phyloP scores from a whole-genome alignment of 495 filamentous ascomycete genomes.

The Penicillium robsamsonii region DNA sequence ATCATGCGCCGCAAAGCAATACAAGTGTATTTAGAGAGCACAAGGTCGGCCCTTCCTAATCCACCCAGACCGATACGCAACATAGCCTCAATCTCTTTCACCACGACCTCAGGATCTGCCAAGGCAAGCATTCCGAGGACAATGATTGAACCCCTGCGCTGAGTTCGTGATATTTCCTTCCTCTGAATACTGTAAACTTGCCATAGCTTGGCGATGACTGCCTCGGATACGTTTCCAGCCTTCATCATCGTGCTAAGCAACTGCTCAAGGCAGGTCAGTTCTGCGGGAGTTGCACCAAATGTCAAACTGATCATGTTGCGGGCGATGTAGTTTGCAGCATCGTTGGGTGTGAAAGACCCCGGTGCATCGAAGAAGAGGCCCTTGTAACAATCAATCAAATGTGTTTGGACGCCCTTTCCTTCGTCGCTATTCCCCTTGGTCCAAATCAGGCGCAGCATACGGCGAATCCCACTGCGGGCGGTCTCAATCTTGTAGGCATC shows the following conservation, averaged over 20 bases:
- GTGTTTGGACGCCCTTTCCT: slow-evolving; percentile 95
- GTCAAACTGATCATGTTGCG: slow-evolving; percentile 99
- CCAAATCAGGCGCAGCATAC: slow-evolving; percentile 97
- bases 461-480: slow-evolving; percentile 80
- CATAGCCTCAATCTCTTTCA: slow-evolving; percentile 92
- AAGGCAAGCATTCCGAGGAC: slow-evolving; percentile 96
- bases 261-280: slow-evolving; percentile 93
- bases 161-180: slow-evolving; percentile 88
- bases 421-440: slow-evolving; percentile 99
- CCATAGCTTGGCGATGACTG: slow-evolving; percentile 91
- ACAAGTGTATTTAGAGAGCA: slow-evolving; percentile 91
- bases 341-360: slow-evolving; percentile 78
- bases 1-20: slow-evolving; percentile 87
- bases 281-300: slow-evolving; percentile 88
- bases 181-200: slow-evolving; percentile 94
- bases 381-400: slow-evolving; percentile 96
- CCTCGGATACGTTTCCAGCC: slow-evolving; percentile 76
- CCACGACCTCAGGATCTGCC: slow-evolving; percentile 86
- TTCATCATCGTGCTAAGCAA: slow-evolving; percentile 97
- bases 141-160: slow-evolving; percentile 90
- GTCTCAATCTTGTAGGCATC: slow-evolving; percentile 95
- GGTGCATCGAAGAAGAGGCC: slow-evolving; percentile 94
- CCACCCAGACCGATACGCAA: slow-evolving; percentile 82
- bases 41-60: slow-evolving; percentile 76
- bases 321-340: slow-evolving; percentile 92